A percentile compares a stretch with the other conserved stretches of the same genome.
Conservation (phyloP, 2,329 filamentous ascomycete genomes). For the Leptographium flavum region DNA sequence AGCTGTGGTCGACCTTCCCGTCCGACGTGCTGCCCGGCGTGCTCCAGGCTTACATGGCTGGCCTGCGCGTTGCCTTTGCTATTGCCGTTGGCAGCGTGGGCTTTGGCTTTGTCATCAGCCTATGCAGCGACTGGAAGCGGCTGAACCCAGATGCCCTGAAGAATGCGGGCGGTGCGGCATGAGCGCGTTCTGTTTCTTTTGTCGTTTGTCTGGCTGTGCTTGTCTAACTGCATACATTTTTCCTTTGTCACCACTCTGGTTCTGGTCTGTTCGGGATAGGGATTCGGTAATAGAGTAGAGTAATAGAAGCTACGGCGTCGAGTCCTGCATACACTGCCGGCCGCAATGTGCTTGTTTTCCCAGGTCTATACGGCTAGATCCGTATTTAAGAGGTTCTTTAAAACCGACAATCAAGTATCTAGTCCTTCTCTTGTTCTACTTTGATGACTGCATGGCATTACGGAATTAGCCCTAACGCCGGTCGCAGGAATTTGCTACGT, state of each 20-base stretch:
- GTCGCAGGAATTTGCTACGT: no score
- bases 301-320: no score
- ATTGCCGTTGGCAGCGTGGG: constrained; percentile 9
- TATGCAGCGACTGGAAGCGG: constrained; percentile 11
- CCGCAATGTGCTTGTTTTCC: no score
- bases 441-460: no score
- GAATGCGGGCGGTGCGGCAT: constrained; percentile 7
- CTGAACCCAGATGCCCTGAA: constrained; percentile 8
- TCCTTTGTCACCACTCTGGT: not conserved
- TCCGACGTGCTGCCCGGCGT: constrained; percentile 31
- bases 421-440: no score
- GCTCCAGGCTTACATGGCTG: constrained; percentile 40
- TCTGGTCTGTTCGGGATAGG: no score
- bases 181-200: not conserved
- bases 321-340: no score
- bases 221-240: not conserved
- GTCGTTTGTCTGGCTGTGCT: not conserved
- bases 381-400: no score
- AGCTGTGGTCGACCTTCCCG: constrained; percentile 33
- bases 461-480: no score
- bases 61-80: constrained; percentile 15
- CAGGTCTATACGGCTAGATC: no score
- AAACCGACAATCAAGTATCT: no score
- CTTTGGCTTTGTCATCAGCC: constrained; percentile 16
- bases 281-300: no score